These are phyloP conservation scores for Tylopilus felleus DNA, from an alignment of 768 basidiomycete species.

Conservation along the genomic window DNA sequence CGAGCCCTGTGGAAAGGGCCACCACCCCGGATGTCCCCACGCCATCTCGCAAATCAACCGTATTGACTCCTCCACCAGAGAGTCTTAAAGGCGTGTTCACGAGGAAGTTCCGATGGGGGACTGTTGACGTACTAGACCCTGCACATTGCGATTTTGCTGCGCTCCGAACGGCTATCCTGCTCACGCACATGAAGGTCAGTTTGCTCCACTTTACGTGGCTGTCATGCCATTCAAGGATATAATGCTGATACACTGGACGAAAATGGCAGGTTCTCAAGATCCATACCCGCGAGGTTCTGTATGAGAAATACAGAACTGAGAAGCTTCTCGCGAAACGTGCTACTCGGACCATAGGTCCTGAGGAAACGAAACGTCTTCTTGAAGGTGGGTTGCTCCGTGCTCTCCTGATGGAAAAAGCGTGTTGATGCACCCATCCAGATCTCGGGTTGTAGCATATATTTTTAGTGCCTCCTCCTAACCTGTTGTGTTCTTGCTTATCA, in stretches of 20 bases:
- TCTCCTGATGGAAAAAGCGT: constrained; percentile 20
- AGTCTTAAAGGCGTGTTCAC: constrained; percentile 73
- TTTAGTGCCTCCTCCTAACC: constrained; percentile 18
- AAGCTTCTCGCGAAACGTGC: constrained; percentile 85
- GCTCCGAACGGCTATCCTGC: constrained; percentile 77
- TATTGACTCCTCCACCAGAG: constrained; percentile 55
- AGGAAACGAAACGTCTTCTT: constrained; percentile 66
- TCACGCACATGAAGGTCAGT: constrained; percentile 79
- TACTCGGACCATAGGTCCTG: constrained; percentile 73
- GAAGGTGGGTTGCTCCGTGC: constrained; percentile 49
- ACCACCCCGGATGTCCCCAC: constrained; percentile 35
- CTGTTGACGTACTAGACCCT: constrained; percentile 81
- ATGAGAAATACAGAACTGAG: constrained; percentile 91
- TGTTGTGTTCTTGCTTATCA: constrained; percentile 25
- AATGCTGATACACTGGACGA: constrained; percentile 2
- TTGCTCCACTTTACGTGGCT: constrained; percentile 22
- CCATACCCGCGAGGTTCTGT: constrained; percentile 84
- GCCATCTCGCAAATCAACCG: constrained; percentile 35
- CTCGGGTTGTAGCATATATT: constrained; percentile 42
- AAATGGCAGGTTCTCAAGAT: constrained; percentile 66
- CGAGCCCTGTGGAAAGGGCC: constrained; percentile 27
- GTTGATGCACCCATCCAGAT: constrained; percentile 35
- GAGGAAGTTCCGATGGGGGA: constrained; percentile 85
- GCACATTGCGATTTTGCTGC: constrained; percentile 86
- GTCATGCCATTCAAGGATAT: constrained; percentile 8